A percentile compares a stretch with the other conserved stretches of the same genome.
Evolutionary conservation across 2,329 filamentous ascomycete species (phyloP).

Genomic region (Sordariomycetes sp.): DNA sequence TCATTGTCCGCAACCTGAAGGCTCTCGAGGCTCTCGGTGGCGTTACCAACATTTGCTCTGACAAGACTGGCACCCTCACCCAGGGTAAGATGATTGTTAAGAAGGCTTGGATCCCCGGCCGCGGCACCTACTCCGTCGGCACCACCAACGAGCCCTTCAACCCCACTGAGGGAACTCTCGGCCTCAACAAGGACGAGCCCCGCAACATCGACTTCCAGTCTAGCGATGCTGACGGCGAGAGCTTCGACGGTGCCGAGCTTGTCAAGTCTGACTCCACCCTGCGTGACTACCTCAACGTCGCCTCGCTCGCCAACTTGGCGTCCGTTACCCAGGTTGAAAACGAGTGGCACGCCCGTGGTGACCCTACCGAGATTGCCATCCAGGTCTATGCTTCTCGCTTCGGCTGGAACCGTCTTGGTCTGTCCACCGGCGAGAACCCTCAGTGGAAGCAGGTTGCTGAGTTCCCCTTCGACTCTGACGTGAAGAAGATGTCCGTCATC

Average conservation of each 20-base stretch:
- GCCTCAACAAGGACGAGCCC: conserved; percentile 25
- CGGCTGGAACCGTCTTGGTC: conserved; percentile 24
- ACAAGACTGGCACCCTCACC: conserved; percentile 48
- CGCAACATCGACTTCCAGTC: conserved; percentile 27
- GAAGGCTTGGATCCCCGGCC: conserved; percentile 40
- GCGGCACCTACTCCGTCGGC: conserved; percentile 35
- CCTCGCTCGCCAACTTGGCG: conserved; percentile 57
- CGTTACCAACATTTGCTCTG: conserved; percentile 47
- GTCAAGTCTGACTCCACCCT: conserved; percentile 37
- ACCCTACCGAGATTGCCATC: conserved; percentile 50
- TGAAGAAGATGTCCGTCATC: conserved; percentile 51
- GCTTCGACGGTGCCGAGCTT: conserved; percentile 16
- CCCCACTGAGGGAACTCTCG: conserved; percentile 40
- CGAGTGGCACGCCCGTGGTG: conserved; percentile 55
- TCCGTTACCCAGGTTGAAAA: conserved; percentile 44
- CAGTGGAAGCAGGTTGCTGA: conserved; percentile 35
- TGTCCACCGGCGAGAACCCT: conserved; percentile 11
- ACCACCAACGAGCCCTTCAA: conserved; percentile 47
- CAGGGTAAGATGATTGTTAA: conserved; percentile 44
- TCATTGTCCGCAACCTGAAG: conserved; percentile 42
- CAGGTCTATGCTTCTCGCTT: conserved; percentile 49
- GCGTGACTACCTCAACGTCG: conserved; percentile 49
- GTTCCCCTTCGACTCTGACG: conserved; percentile 47
- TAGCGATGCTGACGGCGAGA: conserved; percentile 16
- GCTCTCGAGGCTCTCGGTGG: conserved; percentile 44